Evolutionary conservation across 768 basidiomycete species (phyloP), one percentile per base, ranked within the genome.

Genomic region (Leucocoprinus sp.): DNA sequence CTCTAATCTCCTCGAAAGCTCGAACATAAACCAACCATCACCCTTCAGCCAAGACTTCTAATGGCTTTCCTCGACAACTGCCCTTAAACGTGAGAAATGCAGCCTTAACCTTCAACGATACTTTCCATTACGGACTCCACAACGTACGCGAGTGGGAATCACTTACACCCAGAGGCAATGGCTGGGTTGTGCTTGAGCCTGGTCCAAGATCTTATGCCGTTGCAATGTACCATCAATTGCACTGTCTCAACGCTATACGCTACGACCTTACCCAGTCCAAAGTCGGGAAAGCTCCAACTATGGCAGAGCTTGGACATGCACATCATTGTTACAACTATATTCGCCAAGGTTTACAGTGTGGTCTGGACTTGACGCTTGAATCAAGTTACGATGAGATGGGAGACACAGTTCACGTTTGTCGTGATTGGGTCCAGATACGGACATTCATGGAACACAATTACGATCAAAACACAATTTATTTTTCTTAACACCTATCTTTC

Each of bases 211-310:
- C 49, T 11, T 53, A 43, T 31, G 52, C 49, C 5, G 46, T 53
- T 3, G 37, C 52, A 18, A 50, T 53, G 52, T 53, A 53, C 33
- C 52, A 53, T 42, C 52, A 53, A 35, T 37, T 53, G 3, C 52
- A 53, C 28, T 53, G 52, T 28, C 45, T 53, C 6, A 50, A 53
- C 26, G 39, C 45, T 18, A 47, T 53, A 33, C 52, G 52, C 9
- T 50, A 53, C 34, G 49, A 50, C 26, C 46, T 53, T 8, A 48
- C 49, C 4, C 49, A 50, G 19, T 45, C 49, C 11, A 50, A 45
- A 17, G 45, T 45, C 12, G 49, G 49, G 29, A 45, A 45, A 34
- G 18, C 28, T 2, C 38, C 49, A 4, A 50, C 49, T 8, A 8
- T n/a, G 18, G 33, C 28, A 14, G 49, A 45, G 3, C 27, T 50